Conservation (phyloP, 148 eudicot genomes). For the Dianthus caryophyllus region DNA sequence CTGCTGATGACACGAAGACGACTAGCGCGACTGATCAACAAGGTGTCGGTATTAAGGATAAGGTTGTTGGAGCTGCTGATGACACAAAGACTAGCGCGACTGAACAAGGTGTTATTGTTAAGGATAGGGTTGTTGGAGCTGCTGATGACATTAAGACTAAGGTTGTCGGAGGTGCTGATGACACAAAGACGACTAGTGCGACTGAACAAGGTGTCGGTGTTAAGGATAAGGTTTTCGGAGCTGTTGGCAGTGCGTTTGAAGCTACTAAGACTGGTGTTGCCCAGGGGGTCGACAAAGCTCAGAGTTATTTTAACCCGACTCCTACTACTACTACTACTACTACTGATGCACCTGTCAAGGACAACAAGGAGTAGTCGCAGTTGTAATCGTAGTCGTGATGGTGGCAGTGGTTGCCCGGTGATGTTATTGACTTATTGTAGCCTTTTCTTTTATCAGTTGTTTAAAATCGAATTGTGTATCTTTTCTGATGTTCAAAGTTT, state of each 20-base stretch:
- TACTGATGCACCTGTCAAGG: too few species aligned
- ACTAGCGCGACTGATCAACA: too few species aligned
- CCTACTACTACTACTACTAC: too few species aligned
- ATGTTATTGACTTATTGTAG: too few species aligned
- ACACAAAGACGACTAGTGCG: neutral
- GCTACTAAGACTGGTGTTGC: neutral
- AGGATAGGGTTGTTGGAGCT: neutral
- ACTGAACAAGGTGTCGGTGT: neutral
- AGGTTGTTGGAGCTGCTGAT: neutral
- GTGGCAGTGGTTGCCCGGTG: too few species aligned
- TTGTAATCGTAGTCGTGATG: too few species aligned
- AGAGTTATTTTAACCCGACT: neutral
- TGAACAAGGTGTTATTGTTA: neutral
- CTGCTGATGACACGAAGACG: neutral
- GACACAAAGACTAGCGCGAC: neutral
- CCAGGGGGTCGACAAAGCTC: neutral
- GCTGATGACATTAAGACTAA: neutral
- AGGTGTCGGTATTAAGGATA: too few species aligned
- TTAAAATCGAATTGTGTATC: too few species aligned
- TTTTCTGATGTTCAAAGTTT: too few species aligned
- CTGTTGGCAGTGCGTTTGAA: neutral
- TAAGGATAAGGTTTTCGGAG: too few species aligned
- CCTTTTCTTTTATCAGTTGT: too few species aligned
- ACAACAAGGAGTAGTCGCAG: too few species aligned
- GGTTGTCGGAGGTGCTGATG: slow-evolving; percentile 1